Conservation (phyloP, 768 basidiomycete genomes). For the Galerina marginata region DNA sequence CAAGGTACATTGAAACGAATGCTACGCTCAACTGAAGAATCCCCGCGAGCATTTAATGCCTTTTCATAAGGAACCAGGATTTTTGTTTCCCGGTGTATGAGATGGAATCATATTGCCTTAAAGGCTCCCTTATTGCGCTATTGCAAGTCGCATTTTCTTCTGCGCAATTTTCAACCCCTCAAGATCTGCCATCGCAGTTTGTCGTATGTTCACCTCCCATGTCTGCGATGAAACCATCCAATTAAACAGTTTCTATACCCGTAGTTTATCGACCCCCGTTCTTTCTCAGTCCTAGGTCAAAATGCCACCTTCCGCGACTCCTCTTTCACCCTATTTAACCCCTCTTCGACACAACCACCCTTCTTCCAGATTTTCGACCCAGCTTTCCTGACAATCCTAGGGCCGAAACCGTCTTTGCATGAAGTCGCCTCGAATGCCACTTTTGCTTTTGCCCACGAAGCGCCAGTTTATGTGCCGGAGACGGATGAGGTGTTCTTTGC, state of each 20-base stretch:
- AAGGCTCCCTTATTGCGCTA: not conserved
- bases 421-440: constrained; percentile 63
- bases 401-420: constrained; percentile 58
- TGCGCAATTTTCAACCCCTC: constrained; percentile 8
- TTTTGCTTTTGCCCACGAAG: constrained; percentile 82
- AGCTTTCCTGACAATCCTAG: constrained; percentile 63
- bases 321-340: constrained; percentile 48
- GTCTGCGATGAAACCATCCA: not conserved
- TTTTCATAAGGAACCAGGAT: too few relatives aligned
- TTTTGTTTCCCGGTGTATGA: too few relatives aligned
- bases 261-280: constrained; percentile 56
- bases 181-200: constrained; percentile 33
- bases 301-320: constrained; percentile 44
- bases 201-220: constrained; percentile 28
- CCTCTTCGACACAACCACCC: constrained; percentile 38
- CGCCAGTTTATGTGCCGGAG: constrained; percentile 67
- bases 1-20: too few relatives aligned
- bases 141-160: not conserved
- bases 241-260: not conserved
- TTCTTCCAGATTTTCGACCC: constrained; percentile 60
- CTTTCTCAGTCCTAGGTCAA: constrained; percentile 56
- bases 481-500: constrained; percentile 79
- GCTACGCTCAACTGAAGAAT: too few relatives aligned
- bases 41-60: too few relatives aligned
- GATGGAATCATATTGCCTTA: too few relatives aligned